Evolutionary conservation across 805 yeast genomes (phyloP).

Genomic region (Candida boidinii): DNA sequence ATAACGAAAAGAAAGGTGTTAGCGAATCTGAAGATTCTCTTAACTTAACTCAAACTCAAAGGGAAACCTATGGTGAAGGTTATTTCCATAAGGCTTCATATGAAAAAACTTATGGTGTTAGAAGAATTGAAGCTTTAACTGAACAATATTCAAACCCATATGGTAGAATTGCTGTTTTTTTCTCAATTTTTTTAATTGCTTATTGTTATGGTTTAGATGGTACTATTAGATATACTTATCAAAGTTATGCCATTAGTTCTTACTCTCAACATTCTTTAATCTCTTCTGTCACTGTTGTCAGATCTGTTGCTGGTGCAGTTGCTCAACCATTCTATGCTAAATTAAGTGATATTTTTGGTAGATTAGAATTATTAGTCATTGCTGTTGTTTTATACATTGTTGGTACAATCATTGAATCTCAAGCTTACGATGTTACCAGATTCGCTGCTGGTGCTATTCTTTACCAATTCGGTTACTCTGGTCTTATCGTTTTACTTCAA

Average conservation of each 20-base stretch:
- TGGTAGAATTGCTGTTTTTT: conserved; percentile 31
- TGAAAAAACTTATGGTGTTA: conserved; percentile 41
- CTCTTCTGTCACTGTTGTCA: conserved; percentile 51
- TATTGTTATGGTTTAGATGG: conserved; percentile 56
- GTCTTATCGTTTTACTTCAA: conserved; percentile 47
- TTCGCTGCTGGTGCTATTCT: conserved; percentile 61
- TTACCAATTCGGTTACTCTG: conserved; percentile 52
- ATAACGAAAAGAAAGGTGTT: no score
- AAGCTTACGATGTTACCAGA: conserved; percentile 45
- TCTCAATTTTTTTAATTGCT: conserved; percentile 44
- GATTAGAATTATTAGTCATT: conserved; percentile 40
- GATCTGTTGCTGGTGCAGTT: conserved; percentile 56
- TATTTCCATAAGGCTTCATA: no score
- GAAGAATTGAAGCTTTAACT: conserved; percentile 46
- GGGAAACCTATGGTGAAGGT: no score
- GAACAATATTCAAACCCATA: conserved; percentile 32
- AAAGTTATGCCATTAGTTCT: conserved; percentile 49
- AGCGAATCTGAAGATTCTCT: no score
- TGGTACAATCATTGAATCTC: conserved; percentile 59
- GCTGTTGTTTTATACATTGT: conserved; percentile 48
- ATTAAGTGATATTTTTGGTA: conserved; percentile 59
- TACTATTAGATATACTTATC: conserved; percentile 37
- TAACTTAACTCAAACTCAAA: no score
- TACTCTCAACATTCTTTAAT: conserved; percentile 45
- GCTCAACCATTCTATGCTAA: conserved; percentile 59